phyloP scores from a whole-genome alignment of 129 eudicot species.

The Chrysanthemum seticuspe region DNA sequence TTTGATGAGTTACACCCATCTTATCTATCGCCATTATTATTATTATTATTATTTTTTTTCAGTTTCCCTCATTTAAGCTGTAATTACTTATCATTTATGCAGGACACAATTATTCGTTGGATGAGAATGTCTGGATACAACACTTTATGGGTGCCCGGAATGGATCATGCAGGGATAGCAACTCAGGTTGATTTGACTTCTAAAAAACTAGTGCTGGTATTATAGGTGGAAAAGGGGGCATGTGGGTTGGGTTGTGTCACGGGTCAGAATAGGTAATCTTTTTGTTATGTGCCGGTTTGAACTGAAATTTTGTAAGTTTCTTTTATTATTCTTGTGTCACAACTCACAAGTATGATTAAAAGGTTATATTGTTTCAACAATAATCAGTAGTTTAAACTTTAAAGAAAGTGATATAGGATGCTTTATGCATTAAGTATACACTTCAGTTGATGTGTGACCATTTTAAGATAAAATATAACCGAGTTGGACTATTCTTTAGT shows the following conservation, averaged over 20 bases:
- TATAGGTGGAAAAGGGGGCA: background rate
- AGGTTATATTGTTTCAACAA: background rate
- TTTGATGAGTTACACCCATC: constrained; percentile 10
- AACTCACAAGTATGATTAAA: background rate
- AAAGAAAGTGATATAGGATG: background rate
- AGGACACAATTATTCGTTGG: constrained; percentile 97
- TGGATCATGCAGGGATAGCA: constrained; percentile 99
- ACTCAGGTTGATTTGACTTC: constrained; percentile 67
- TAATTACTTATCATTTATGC: constrained; percentile 16
- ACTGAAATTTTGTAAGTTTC: background rate
- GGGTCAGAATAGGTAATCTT: background rate
- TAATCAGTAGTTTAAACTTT: background rate
- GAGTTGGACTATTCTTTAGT: background rate
- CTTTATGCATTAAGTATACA: background rate
- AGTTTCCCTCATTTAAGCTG: background rate
- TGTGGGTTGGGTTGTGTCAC: constrained; percentile 1
- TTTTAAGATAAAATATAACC: background rate
- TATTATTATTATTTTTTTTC: background rate
- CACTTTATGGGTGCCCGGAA: constrained; percentile 96
- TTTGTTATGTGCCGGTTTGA: background rate
- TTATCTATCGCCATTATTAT: background rate
- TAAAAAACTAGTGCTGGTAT: background rate
- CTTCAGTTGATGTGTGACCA: no score
- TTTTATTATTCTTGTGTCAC: background rate
- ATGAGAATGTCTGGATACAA: constrained; percentile 94